Evolutionary conservation across 1,284 basidiomycete genomes (phyloP).

Genomic region (Cutaneotrichosporon sp.): DNA sequence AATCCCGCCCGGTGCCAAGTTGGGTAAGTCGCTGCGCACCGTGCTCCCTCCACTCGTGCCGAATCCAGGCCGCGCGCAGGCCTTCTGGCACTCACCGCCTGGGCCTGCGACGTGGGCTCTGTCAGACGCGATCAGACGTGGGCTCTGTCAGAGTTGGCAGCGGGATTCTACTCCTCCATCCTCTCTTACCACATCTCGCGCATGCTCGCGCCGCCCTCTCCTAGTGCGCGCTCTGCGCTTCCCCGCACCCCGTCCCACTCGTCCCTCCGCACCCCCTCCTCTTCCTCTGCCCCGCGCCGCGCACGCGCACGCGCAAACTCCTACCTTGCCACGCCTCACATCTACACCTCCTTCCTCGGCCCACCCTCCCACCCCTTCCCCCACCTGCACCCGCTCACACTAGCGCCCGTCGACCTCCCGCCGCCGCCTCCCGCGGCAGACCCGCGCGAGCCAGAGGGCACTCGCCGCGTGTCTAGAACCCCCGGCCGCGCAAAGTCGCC

Average conservation of each 20-base stretch:
- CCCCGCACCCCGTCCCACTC: not conserved
- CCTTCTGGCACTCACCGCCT: not conserved
- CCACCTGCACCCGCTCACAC: conserved; percentile 7
- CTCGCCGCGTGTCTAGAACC: conserved; percentile 34
- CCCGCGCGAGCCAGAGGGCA: conserved; percentile 46
- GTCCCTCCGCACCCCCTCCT: not conserved
- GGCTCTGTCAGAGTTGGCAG: not conserved
- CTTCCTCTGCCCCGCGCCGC: not conserved
- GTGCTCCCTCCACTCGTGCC: not conserved
- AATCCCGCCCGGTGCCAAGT: conserved; percentile 41
- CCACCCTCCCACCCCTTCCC: not conserved
- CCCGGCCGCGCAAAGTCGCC: conserved; percentile 42
- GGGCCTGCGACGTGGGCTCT: not conserved
- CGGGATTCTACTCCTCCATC: not conserved
- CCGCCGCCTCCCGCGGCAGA: conserved; percentile 47
- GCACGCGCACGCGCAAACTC: not conserved
- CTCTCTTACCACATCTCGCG: not conserved
- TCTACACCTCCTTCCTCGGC: not conserved
- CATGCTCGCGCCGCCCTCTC: not conserved
- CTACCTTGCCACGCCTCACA: not conserved
- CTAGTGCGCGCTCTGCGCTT: not conserved
- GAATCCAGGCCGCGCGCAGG: not conserved
- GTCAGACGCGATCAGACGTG: not conserved
- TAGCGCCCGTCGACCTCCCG: conserved; percentile 47
- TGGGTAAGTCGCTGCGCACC: conserved; percentile 38